Evolutionary conservation across 1,139 yeast species (phyloP), one percentile per base, ranked within the genome.

Genomic region (Kurtzmaniella quercitrusa): DNA sequence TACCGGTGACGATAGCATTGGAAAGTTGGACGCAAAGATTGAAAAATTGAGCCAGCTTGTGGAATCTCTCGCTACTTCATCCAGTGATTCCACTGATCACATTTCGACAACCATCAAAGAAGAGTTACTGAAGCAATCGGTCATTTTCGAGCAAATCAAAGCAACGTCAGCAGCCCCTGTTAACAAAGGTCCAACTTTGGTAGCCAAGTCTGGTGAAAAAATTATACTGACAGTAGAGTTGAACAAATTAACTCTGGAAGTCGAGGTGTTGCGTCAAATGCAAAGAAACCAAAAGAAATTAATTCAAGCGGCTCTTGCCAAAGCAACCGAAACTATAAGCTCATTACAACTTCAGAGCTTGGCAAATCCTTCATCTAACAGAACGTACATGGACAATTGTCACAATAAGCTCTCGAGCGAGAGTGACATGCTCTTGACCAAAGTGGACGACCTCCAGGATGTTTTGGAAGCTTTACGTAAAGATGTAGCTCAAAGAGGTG

Each of bases 401-500:
- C 91, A 87, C 55, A 60, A 70, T 11, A 82, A 81, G 52, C 71
- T 93, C 19, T 85, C 95, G 1, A 81, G 78, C 41, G 91, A 87
- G 19, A 84, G 95, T 6, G 96, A 88, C 57, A 57, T 61, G 1
- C 65, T 93, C 18, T 71, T 94, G 38, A 83, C 94, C 0, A 79
- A 76, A 49, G 95, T 91, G 3, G 98, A 94, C 58, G 97, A 89
- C 53, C 68, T 94, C 32, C 97, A 91, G 58, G 98, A 94, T 62
- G 62, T 87, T 5, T 87, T 94, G 63, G 98, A 94, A 56, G 89
- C 89, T 1, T 68, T 93, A 46, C 74, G 97, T 46, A 83, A 88
- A 51, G 98, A 91, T 63, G 96, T 93, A 11, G 96, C 96, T 0
- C 88, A 84, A 47, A 76, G 97, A 49, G 96, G 97, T 16, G 94